phyloP scores from a whole-genome alignment of 1,284 basidiomycete genomes.

The Ganoderma resinaceum region DNA sequence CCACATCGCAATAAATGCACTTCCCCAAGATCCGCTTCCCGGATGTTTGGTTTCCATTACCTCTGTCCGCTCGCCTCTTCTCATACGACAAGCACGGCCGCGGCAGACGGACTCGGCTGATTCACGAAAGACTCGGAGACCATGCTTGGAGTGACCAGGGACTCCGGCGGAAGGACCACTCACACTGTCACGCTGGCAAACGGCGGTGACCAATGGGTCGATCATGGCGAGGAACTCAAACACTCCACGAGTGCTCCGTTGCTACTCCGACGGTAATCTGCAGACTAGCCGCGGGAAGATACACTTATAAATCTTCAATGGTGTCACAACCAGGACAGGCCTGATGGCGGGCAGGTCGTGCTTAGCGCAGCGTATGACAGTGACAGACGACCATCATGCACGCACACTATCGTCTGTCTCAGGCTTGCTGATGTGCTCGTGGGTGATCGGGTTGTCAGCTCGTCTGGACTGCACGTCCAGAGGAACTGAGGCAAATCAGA shows the following conservation, averaged over 20 bases:
- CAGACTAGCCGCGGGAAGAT: background rate
- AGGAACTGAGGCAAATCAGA: too few relatives aligned
- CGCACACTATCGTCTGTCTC: background rate
- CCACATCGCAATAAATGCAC: background rate
- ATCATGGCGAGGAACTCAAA: background rate
- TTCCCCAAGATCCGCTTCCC: background rate
- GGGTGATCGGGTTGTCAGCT: background rate
- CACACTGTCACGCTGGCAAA: background rate
- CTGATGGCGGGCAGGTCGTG: background rate
- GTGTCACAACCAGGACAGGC: background rate
- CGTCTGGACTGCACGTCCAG: background rate
- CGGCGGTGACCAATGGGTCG: too few relatives aligned
- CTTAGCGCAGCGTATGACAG: background rate
- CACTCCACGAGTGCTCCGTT: background rate
- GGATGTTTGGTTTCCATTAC: background rate
- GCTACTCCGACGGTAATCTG: background rate
- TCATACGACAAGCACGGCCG: background rate
- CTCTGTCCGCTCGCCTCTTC: background rate
- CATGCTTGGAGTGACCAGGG: too few relatives aligned
- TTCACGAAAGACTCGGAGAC: too few relatives aligned
- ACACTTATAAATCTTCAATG: background rate
- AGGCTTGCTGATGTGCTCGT: background rate
- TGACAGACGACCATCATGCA: background rate
- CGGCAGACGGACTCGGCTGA: too few relatives aligned
- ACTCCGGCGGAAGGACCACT: background rate